phyloP scores from a whole-genome alignment of 106 monocot genomes.

The Dendrobium nobile region DNA sequence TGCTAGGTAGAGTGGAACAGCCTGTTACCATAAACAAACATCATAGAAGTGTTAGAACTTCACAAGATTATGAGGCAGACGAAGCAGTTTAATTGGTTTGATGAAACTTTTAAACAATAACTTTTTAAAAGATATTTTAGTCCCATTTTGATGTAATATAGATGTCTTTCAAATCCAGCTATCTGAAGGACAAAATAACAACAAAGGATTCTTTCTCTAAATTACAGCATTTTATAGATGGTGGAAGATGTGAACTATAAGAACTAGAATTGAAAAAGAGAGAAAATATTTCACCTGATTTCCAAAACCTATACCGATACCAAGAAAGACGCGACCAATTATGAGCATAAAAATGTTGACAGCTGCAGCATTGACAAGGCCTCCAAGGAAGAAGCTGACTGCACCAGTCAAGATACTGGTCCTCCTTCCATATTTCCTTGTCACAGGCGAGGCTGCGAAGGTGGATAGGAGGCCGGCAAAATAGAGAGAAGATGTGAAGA shows the following conservation, averaged over 20 bases:
- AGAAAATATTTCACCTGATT: slow-evolving; percentile 28
- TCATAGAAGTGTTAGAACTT: too few relatives aligned
- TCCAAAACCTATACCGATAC: slow-evolving; percentile 52
- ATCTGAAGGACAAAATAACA: too few relatives aligned
- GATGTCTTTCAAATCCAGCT: too few relatives aligned
- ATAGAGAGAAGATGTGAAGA: slow-evolving; percentile 65
- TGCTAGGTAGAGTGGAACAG: slow-evolving; percentile 64
- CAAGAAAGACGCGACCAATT: slow-evolving; percentile 48
- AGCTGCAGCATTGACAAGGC: slow-evolving; percentile 32
- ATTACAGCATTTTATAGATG: too few relatives aligned
- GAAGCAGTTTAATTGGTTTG: neutral
- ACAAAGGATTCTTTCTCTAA: too few relatives aligned
- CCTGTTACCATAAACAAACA: slow-evolving; percentile 22
- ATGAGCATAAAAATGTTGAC: slow-evolving; percentile 50
- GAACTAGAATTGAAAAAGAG: neutral
- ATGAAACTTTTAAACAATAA: too few relatives aligned
- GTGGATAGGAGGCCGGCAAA: slow-evolving; percentile 57
- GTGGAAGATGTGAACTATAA: too few relatives aligned
- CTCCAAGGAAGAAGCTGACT: slow-evolving; percentile 48
- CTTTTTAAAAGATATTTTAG: neutral
- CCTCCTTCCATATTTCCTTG: slow-evolving; percentile 42
- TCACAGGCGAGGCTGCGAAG: slow-evolving; percentile 42
- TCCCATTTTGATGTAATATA: too few relatives aligned
- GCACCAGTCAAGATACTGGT: slow-evolving; percentile 40
- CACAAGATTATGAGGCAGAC: neutral